Conservation (phyloP, 208 protist genomes). For the Acanthamoeba sp. region DNA sequence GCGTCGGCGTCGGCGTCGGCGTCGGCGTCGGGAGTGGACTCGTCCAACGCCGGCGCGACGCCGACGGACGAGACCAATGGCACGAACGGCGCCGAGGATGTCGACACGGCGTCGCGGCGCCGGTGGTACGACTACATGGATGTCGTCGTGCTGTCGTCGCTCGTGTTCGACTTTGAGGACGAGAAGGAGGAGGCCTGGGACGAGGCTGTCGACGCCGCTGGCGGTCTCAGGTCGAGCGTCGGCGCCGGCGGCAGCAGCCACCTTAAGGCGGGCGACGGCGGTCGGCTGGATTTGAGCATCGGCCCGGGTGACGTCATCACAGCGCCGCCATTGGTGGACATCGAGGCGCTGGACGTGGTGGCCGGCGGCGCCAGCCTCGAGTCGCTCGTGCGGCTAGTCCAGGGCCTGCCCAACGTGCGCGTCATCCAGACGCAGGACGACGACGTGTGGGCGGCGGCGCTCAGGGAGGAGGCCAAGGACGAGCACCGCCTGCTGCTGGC, state of each 20-base stretch:
- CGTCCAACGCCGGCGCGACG: neutral
- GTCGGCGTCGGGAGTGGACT: neutral
- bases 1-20: neutral
- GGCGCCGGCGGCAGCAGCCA: neutral
- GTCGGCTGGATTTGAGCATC: neutral
- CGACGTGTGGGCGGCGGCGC: neutral
- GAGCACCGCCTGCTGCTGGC: neutral
- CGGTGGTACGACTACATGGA: neutral
- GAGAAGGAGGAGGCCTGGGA: neutral
- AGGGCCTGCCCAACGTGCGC: constrained; percentile 7
- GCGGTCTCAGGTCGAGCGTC: neutral
- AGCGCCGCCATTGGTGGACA: neutral
- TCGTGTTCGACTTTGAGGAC: constrained; percentile 15
- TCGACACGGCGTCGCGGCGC: neutral
- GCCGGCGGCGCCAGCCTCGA: neutral
- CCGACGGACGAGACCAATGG: neutral
- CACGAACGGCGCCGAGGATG: neutral
- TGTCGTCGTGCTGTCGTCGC: neutral
- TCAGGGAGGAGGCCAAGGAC: constrained; percentile 11
- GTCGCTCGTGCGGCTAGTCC: neutral
- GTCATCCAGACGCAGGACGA: neutral
- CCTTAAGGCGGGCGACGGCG: neutral
- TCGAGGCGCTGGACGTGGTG: neutral
- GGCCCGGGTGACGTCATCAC: neutral
- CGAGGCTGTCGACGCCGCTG: neutral